Percentiles rank a stretch among this genome's conserved stretches.
Conservation (phyloP, 2,329 filamentous ascomycete species). For the Monascus ruber region DNA sequence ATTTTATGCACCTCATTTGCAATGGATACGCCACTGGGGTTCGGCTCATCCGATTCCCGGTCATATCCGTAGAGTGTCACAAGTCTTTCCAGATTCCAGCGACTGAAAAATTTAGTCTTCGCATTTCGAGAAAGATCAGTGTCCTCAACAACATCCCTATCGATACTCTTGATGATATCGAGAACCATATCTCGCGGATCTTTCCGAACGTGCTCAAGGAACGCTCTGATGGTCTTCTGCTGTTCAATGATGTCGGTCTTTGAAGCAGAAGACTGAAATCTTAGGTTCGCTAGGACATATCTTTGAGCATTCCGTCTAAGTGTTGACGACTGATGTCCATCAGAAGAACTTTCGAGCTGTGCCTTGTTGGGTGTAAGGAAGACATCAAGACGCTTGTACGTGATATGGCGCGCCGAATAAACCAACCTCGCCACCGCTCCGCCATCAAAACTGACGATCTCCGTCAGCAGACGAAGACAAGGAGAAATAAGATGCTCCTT, state of each 20-base stretch:
- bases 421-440: slow-evolving; percentile 67
- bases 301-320: slow-evolving; percentile 72
- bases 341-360: slow-evolving; percentile 42
- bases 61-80: slow-evolving; percentile 55
- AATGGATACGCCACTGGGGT: slow-evolving; percentile 41
- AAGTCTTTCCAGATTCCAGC: slow-evolving; percentile 60
- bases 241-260: slow-evolving; percentile 77
- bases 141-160: slow-evolving; percentile 62
- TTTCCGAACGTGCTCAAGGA: slow-evolving; percentile 66
- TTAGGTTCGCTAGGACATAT: slow-evolving; percentile 69
- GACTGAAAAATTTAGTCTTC: slow-evolving; percentile 67
- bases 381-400: slow-evolving; percentile 66
- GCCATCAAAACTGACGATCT: slow-evolving; percentile 76
- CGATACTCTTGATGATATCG: slow-evolving; percentile 63
- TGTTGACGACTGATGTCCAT: slow-evolving; percentile 60
- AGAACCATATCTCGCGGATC: slow-evolving; percentile 65
- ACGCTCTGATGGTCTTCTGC: slow-evolving; percentile 52
- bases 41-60: slow-evolving; percentile 34
- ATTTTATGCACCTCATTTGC: slow-evolving; percentile 64
- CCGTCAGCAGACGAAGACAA: slow-evolving; percentile 70
- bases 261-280: slow-evolving; percentile 62
- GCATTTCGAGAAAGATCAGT: slow-evolving; percentile 57
- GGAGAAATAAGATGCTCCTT: slow-evolving; percentile 87
- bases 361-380: slow-evolving; percentile 62
- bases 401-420: slow-evolving; percentile 66